These are phyloP conservation scores for Neophaeococcomyces aloes DNA, from an alignment of 2,329 filamentous ascomycete species.

Conservation along the genomic window DNA sequence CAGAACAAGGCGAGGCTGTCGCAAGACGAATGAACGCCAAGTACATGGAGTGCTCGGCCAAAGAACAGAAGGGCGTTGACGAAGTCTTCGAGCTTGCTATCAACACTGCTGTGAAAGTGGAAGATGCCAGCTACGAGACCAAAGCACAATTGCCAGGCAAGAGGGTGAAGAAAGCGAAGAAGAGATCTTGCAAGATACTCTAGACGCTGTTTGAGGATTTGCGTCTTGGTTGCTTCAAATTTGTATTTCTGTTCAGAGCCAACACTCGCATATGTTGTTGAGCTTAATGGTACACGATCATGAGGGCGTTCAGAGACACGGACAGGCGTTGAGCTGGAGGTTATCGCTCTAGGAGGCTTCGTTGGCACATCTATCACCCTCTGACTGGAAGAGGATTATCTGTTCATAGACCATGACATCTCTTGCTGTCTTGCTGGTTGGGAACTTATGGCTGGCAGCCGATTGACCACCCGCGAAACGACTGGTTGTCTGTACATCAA, in stretches of 20 bases:
- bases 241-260: not conserved
- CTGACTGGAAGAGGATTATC: constrained; percentile 3
- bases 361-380: constrained; percentile 8
- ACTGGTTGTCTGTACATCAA: constrained; percentile 3
- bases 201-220: constrained; percentile 30
- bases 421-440: constrained; percentile 6
- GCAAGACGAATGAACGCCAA: constrained; percentile 86
- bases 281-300: too few species aligned
- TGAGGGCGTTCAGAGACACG: too few species aligned
- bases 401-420: constrained; percentile 7
- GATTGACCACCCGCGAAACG: not conserved
- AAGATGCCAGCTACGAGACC: constrained; percentile 46
- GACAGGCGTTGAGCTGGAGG: not conserved
- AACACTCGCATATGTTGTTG: constrained; percentile 2
- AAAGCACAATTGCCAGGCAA: constrained; percentile 24
- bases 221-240: constrained; percentile 4
- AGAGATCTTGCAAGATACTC: constrained; percentile 53
- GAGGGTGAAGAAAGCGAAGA: constrained; percentile 59
- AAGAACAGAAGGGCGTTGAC: constrained; percentile 91
- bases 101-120: constrained; percentile 75
- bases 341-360: constrained; percentile 11
- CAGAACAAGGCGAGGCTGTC: constrained; percentile 77
- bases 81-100: constrained; percentile 93
- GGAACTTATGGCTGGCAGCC: not conserved
- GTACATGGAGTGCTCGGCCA: constrained; percentile 98